Base-by-base conservation (phyloP, 129 eudicot species). In the Apium graveolens region DNA sequence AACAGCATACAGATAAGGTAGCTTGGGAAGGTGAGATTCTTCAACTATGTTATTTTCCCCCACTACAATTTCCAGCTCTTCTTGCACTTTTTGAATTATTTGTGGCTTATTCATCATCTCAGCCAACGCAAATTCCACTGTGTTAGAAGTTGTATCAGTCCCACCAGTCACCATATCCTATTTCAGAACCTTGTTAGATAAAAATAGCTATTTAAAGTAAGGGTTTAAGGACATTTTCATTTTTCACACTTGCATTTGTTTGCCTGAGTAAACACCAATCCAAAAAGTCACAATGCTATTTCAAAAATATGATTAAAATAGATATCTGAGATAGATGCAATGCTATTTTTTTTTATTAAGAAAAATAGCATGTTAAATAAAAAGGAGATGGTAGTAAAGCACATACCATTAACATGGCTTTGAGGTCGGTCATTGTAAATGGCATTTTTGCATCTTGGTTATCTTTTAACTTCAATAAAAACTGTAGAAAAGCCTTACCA, bases 101-200 rank as follows among this genome's bases (percentile, higher is more conserved):
- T 83, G 80, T 11, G 91, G 90, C 18, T 91, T 76, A 48, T 80
- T 83, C 82, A 91, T 79, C 73, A 91, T 75, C 75, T 88, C 91
- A 4, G 93, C 97, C 82, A 91, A 82, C 8, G 89, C 87, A 34
- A 83, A 88, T 73, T 91, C 93, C 3, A 87, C 18, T 0, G 96
- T 66, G 49, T 80, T 91, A 18, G 93, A 85, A 8, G 90, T 83
- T 2, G 97, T 88, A 73, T 88, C 93, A 0, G 91, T 88, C 73
- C 93, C 97, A 4, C 93, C 97, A 1, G 79, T 81, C 49, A 91
- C 90, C 91, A 91, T 88, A 75, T 91, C 96, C 96, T 91, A 76
- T 74, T 29, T 17, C 27, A 76, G 6, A 70, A n/a, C n/a, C n/a
- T n/a, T n/a, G n/a, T n/a, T n/a, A n/a, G n/a, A n/a, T n/a, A n/a